Percentiles rank a stretch among this genome's conserved stretches.
Evolutionary conservation across 352 stramenopile genomes (phyloP).

Genomic region (Pythium vanterpoolii): DNA sequence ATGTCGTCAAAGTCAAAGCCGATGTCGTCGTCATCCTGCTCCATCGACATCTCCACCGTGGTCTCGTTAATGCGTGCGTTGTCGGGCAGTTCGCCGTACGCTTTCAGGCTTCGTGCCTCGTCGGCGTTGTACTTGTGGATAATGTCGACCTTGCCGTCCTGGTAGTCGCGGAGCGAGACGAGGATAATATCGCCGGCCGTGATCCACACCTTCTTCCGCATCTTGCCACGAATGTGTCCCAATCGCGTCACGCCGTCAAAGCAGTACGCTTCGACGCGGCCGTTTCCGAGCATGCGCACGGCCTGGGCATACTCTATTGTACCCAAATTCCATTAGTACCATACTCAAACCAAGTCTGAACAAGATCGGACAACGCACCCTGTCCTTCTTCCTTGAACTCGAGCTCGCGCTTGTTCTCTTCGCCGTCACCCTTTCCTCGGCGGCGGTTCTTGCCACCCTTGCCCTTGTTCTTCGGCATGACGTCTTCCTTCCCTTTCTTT

Average conservation of each 20-base stretch:
- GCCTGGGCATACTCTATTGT: conserved; percentile 98
- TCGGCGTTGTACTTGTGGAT: conserved; percentile 99
- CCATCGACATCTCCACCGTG: conserved; percentile 83
- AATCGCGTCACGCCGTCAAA: conserved; percentile 98
- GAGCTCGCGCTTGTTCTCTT: conserved; percentile 99
- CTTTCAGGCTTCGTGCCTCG: conserved; percentile 98
- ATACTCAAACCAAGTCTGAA: background rate
- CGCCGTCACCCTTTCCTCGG: conserved; percentile 97
- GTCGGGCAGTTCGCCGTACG: conserved; percentile 99
- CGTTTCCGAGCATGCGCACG: conserved; percentile 98
- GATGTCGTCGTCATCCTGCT: conserved; percentile 85
- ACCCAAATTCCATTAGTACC: conserved; percentile 3
- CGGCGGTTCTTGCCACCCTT: conserved; percentile 98
- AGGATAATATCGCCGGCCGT: conserved; percentile 99
- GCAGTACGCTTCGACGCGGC: conserved; percentile 97
- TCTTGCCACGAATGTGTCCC: conserved; percentile 99
- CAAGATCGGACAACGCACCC: conserved; percentile 56
- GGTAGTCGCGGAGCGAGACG: conserved; percentile 98
- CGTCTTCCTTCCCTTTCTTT: conserved; percentile 14
- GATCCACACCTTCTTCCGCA: conserved; percentile 99
- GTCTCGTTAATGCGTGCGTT: conserved; percentile 90
- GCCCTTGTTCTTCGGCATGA: conserved; percentile 89
- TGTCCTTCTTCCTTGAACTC: conserved; percentile 99
- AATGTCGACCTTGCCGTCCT: conserved; percentile 99
- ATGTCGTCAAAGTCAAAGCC: conserved; percentile 91